These are phyloP conservation scores for Aspergillus latus DNA, from an alignment of 2,329 filamentous ascomycete genomes.

Conservation along the genomic window DNA sequence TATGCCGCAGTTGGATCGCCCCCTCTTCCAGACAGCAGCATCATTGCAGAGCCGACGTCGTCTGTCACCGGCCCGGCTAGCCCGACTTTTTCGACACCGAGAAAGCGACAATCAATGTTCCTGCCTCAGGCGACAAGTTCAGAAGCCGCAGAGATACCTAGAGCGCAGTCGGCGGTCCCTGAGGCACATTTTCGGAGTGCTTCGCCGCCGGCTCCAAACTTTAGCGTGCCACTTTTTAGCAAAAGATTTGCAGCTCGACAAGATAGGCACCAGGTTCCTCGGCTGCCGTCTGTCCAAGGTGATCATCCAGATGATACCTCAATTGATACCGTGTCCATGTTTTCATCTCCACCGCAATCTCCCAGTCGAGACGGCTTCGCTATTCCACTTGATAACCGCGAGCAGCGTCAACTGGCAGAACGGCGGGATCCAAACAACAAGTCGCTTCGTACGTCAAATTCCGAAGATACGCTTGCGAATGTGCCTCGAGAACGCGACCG, in stretches of 20 bases:
- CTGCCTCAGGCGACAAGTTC: slow-evolving; percentile 12
- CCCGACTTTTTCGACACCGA: slow-evolving; percentile 26
- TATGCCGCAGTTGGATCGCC: slow-evolving; percentile 16
- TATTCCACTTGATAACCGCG: slow-evolving; percentile 22
- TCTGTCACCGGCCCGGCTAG: slow-evolving; percentile 19
- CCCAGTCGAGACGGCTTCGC: slow-evolving; percentile 29
- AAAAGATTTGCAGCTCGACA: slow-evolving; percentile 33
- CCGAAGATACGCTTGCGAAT: slow-evolving; percentile 30
- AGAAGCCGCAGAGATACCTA: slow-evolving; percentile 23
- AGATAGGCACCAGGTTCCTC: slow-evolving; percentile 18
- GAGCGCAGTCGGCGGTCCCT: slow-evolving; percentile 26
- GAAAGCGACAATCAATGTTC: slow-evolving; percentile 30
- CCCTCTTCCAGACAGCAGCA: slow-evolving; percentile 12
- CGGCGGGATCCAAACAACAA: slow-evolving; percentile 20
- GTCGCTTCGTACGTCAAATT: slow-evolving; percentile 29
- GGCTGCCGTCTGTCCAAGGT: slow-evolving; percentile 17
- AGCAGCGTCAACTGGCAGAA: slow-evolving; percentile 17
- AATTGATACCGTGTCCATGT: slow-evolving; percentile 22
- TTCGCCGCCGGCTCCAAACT: slow-evolving; percentile 41
- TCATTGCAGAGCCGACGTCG: slow-evolving; percentile 17
- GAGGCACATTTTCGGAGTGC: slow-evolving; percentile 29
- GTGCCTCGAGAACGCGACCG: slow-evolving; percentile 11
- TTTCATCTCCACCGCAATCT: slow-evolving; percentile 35
- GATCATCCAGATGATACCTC: slow-evolving; percentile 18
- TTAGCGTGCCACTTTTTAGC: slow-evolving; percentile 44